Conservation (phyloP, 169 alveolate genomes). For the Perkinsus olseni region DNA sequence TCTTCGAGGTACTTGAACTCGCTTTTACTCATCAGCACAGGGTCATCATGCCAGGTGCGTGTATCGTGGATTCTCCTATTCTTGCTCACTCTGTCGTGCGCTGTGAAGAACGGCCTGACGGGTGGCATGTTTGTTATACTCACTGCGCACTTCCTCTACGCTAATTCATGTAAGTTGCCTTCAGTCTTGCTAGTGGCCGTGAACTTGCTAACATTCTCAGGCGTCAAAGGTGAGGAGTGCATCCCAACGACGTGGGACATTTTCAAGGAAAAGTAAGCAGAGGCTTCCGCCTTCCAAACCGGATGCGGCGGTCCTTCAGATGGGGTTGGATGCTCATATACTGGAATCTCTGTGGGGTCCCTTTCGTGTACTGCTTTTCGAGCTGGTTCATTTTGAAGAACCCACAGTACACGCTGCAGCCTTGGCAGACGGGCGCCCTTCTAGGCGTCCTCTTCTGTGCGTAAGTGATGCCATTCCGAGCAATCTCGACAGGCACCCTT, state of each 20-base stretch:
- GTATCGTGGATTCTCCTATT: conserved; percentile 18
- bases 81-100: conserved; percentile 14
- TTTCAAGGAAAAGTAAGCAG: conserved; percentile 9
- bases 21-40: background rate
- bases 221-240: conserved; percentile 26
- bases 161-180: conserved; percentile 10
- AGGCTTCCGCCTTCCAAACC: too few relatives aligned
- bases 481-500: too few relatives aligned
- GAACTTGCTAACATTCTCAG: background rate
- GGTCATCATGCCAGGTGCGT: background rate
- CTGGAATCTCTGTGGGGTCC: conserved; percentile 26
- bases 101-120: conserved; percentile 4
- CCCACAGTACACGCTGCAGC: background rate
- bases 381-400: conserved; percentile 10
- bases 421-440: background rate
- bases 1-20: background rate
- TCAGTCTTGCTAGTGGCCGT: background rate
- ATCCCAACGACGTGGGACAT: conserved; percentile 25
- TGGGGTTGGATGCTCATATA: conserved; percentile 33
- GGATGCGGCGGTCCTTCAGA: background rate
- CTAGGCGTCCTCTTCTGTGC: background rate
- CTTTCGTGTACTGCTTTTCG: conserved; percentile 18
- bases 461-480: background rate
- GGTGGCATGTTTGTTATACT: conserved; percentile 15
- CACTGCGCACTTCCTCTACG: conserved; percentile 6